Percentiles rank a stretch among this genome's conserved stretches.
phyloP scores from a whole-genome alignment of 768 basidiomycete genomes.

The Steccherinum ochraceum region DNA sequence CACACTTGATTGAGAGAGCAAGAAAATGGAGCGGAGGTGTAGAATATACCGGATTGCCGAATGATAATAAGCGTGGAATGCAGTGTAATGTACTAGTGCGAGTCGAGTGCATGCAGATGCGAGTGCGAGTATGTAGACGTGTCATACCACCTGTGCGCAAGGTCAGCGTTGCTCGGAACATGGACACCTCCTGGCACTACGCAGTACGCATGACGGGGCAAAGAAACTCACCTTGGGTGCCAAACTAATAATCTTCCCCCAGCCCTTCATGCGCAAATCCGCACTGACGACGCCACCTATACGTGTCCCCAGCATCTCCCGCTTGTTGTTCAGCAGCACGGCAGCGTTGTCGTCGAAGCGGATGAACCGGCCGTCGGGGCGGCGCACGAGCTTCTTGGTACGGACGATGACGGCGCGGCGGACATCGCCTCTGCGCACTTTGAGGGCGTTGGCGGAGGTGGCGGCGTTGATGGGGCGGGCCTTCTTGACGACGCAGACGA shows the following conservation, averaged over 20 bases:
- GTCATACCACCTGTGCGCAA: neutral
- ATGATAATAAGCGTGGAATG: neutral
- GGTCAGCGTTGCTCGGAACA: too few species aligned
- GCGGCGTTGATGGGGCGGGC: constrained; percentile 77
- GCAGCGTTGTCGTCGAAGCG: constrained; percentile 97
- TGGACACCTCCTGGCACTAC: too few species aligned
- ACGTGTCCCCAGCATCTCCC: constrained; percentile 92
- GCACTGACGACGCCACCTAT: constrained; percentile 92
- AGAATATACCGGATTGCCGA: too few species aligned
- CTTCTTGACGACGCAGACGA: constrained; percentile 90
- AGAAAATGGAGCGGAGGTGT: neutral
- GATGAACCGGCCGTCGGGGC: constrained; percentile 84
- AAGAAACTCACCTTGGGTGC: constrained; percentile 70
- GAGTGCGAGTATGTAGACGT: neutral
- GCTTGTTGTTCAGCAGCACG: constrained; percentile 91
- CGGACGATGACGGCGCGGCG: constrained; percentile 94
- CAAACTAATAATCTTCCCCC: constrained; percentile 89
- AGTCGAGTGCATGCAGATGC: too few species aligned
- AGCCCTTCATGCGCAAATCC: constrained; percentile 85
- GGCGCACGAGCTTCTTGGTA: constrained; percentile 76
- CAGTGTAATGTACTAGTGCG: neutral
- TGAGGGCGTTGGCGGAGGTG: constrained; percentile 72
- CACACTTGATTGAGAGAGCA: too few species aligned
- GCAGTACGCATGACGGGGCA: too few species aligned
- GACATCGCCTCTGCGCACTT: constrained; percentile 90